Percentiles rank a stretch among this genome's conserved stretches.
Evolutionary conservation across 2,329 filamentous ascomycete genomes (phyloP).

Genomic region (Dothidotthia symphoricarpi): DNA sequence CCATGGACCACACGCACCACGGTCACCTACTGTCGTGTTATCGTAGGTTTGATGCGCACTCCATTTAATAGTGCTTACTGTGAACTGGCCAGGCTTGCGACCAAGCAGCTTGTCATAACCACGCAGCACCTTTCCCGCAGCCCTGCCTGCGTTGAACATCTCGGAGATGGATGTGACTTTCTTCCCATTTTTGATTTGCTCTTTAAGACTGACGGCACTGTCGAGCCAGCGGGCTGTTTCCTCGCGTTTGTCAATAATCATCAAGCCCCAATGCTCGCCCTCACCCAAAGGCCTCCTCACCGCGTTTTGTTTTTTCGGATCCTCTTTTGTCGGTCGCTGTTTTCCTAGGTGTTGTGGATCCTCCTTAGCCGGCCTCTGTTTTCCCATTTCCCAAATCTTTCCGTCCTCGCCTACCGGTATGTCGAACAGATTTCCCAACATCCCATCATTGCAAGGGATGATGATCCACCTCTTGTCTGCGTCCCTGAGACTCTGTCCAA

Average conservation of each 20-base stretch:
- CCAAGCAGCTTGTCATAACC: slow-evolving; percentile 1
- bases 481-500: too few relatives aligned
- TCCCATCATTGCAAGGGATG: too few relatives aligned
- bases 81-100: neutral
- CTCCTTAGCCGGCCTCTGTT: too few relatives aligned
- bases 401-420: neutral
- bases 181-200: neutral
- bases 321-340: too few relatives aligned
- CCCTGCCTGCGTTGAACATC: slow-evolving; percentile 3
- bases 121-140: slow-evolving; percentile 4
- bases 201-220: neutral
- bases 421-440: neutral
- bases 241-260: slow-evolving; percentile 6
- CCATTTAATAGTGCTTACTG: slow-evolving; percentile 2
- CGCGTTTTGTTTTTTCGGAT: too few relatives aligned
- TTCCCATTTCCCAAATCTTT: too few relatives aligned
- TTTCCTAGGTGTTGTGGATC: too few relatives aligned
- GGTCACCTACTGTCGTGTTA: neutral
- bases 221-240: slow-evolving; percentile 4
- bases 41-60: slow-evolving; percentile 1
- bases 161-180: neutral
- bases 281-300: too few relatives aligned
- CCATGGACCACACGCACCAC: slow-evolving; percentile 1
- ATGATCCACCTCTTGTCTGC: too few relatives aligned
- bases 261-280: slow-evolving; percentile 5